phyloP scores from a whole-genome alignment of 495 filamentous ascomycete species.

The Hyaloscypha bicolor region DNA sequence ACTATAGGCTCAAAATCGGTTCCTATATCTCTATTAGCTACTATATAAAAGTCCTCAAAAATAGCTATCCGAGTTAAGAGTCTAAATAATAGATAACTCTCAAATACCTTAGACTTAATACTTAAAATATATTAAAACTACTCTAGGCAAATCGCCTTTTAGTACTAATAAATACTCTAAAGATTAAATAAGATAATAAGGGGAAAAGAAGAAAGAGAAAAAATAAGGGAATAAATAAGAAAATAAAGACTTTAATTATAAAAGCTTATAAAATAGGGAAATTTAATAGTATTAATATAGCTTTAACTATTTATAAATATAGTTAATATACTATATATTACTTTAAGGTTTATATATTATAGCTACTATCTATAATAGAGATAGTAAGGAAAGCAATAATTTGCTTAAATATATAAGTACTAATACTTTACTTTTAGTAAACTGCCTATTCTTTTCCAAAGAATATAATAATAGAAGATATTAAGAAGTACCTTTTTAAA shows the following conservation, averaged over 20 bases:
- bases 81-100: no score
- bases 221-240: background rate
- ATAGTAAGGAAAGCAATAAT: background rate
- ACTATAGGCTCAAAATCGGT: background rate
- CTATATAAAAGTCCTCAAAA: no score
- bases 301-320: constrained; percentile 22
- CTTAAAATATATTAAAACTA: background rate
- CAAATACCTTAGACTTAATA: constrained; percentile 2
- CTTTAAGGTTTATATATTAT: constrained; percentile 20
- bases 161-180: constrained; percentile 10
- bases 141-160: background rate
- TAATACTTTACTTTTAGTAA: constrained; percentile 11
- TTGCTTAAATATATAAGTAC: constrained; percentile 4
- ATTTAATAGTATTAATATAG: no score
- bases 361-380: constrained; percentile 21
- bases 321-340: constrained; percentile 21
- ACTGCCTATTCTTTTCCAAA: background rate
- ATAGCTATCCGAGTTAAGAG: no score
- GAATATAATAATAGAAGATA: constrained; percentile 13
- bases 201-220: constrained; percentile 18
- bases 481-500: constrained; percentile 14
- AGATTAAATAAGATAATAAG: constrained; percentile 5
- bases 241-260: constrained; percentile 6
- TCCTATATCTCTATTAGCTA: no score
- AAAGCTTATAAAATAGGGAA: no score